Conservation (phyloP, 2,329 filamentous ascomycete species). For the Coniosporium tulheliwenetii region DNA sequence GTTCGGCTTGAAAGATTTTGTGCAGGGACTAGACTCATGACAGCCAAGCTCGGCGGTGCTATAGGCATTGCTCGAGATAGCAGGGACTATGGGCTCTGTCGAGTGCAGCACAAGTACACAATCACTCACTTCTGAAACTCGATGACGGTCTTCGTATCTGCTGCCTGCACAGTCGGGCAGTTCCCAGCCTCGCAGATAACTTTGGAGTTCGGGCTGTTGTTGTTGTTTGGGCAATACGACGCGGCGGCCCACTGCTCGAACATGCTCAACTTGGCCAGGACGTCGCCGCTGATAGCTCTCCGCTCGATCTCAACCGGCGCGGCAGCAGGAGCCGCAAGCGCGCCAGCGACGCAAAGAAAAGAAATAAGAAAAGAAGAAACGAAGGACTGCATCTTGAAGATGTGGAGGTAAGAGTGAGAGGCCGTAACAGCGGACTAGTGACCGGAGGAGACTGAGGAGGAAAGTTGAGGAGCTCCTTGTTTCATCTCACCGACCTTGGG, state of each 20-base stretch:
- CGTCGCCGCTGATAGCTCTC: slow-evolving; percentile 21
- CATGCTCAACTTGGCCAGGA: slow-evolving; percentile 26
- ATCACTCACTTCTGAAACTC: slow-evolving; percentile 31
- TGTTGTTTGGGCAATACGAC: slow-evolving; percentile 34
- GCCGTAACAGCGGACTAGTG: too few relatives aligned
- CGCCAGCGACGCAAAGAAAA: neutral
- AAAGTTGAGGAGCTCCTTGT: too few relatives aligned
- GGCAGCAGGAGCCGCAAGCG: slow-evolving; percentile 13
- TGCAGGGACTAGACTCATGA: neutral
- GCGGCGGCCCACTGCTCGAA: slow-evolving; percentile 38
- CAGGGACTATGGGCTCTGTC: neutral
- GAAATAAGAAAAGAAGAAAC: slow-evolving; percentile 1
- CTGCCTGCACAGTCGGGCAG: slow-evolving; percentile 31
- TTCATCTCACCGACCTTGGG: too few relatives aligned
- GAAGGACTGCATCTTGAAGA: slow-evolving; percentile 4
- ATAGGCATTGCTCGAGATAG: neutral
- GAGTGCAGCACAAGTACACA: neutral
- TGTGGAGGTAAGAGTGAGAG: neutral
- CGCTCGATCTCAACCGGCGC: slow-evolving; percentile 12
- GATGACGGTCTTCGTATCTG: slow-evolving; percentile 26
- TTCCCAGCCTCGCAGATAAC: slow-evolving; percentile 29
- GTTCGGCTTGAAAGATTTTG: neutral
- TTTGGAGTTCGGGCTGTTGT: slow-evolving; percentile 25
- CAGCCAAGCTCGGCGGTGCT: neutral
- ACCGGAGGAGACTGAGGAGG: too few relatives aligned